Evolutionary conservation across 108 stramenopile species (phyloP).

Genomic region (Nitzschia sp.): DNA sequence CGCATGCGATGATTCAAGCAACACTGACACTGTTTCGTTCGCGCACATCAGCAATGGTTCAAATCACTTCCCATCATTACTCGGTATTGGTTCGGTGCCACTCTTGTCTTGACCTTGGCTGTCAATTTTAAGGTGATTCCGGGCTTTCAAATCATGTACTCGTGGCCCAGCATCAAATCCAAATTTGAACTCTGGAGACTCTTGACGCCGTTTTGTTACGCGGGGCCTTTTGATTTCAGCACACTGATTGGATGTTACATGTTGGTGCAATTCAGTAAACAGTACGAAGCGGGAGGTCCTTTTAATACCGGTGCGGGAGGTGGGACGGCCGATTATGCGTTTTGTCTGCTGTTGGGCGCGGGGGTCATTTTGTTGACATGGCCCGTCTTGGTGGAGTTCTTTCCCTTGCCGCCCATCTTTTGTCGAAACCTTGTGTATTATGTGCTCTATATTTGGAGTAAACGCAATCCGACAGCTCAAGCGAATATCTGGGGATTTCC

Average conservation of each 20-base stretch:
- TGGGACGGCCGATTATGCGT: constrained; percentile 53
- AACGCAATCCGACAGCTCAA: constrained; percentile 74
- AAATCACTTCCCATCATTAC: constrained; percentile 80
- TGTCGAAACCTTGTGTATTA: constrained; percentile 70
- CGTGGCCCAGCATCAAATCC: constrained; percentile 53
- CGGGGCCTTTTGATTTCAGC: constrained; percentile 68
- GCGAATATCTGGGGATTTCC: constrained; percentile 90
- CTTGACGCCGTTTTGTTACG: constrained; percentile 75
- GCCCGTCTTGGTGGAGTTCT: constrained; percentile 43
- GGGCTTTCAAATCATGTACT: constrained; percentile 54
- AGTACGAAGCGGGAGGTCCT: constrained; percentile 78
- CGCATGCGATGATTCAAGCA: background rate
- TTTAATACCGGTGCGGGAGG: constrained; percentile 86
- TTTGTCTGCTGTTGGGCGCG: constrained; percentile 66
- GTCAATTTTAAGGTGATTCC: constrained; percentile 74
- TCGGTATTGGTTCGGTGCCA: constrained; percentile 79
- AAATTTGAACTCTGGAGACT: constrained; percentile 81
- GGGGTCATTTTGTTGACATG: constrained; percentile 57
- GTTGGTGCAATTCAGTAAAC: constrained; percentile 63
- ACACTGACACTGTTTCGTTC: background rate
- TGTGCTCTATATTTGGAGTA: constrained; percentile 87
- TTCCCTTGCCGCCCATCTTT: constrained; percentile 61
- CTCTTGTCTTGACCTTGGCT: constrained; percentile 60
- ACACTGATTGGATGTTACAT: constrained; percentile 76
- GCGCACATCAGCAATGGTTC: constrained; percentile 59